Evolutionary conservation across 1,284 basidiomycete genomes (phyloP).

Genomic region (Caloboletus firmus): DNA sequence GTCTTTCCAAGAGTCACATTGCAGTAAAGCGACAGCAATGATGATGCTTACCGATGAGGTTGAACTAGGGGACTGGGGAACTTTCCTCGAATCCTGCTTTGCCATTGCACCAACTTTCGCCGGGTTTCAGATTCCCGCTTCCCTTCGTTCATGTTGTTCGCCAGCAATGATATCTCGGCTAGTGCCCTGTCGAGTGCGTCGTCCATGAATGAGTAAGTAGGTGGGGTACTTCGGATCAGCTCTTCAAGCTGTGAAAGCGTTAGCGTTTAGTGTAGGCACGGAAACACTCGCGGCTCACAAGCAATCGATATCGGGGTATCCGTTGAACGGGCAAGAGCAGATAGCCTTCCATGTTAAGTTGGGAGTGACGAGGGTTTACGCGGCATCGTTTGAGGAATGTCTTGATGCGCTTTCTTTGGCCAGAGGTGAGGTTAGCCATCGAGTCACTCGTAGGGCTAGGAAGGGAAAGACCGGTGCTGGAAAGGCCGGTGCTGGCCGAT

Average conservation of each 20-base stretch:
- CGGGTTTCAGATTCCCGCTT: slow-evolving; percentile 92
- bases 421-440: slow-evolving; percentile 56
- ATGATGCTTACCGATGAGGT: slow-evolving; percentile 76
- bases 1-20: slow-evolving; percentile 45
- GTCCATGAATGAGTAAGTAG: slow-evolving; percentile 64
- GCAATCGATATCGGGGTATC: slow-evolving; percentile 91
- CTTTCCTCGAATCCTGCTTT: slow-evolving; percentile 84
- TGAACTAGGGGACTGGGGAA: slow-evolving; percentile 97
- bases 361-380: slow-evolving; percentile 87
- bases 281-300: slow-evolving; percentile 52
- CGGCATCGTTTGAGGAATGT: slow-evolving; percentile 84
- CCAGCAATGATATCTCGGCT: slow-evolving; percentile 81
- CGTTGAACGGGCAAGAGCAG: slow-evolving; percentile 93
- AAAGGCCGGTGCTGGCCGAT: slow-evolving; percentile 54
- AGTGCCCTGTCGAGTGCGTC: slow-evolving; percentile 87
- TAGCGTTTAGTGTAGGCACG: not conserved
- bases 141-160: slow-evolving; percentile 95
- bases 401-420: slow-evolving; percentile 85
- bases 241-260: slow-evolving; percentile 69
- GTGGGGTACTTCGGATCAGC: slow-evolving; percentile 80
- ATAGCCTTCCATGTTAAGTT: slow-evolving; percentile 95
- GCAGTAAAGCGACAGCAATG: slow-evolving; percentile 1
- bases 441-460: slow-evolving; percentile 39
- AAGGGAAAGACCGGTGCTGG: slow-evolving; percentile 60
- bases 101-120: slow-evolving; percentile 88